phyloP scores from a whole-genome alignment of 345 rosid genomes.

The Eucalyptus viminalis region DNA sequence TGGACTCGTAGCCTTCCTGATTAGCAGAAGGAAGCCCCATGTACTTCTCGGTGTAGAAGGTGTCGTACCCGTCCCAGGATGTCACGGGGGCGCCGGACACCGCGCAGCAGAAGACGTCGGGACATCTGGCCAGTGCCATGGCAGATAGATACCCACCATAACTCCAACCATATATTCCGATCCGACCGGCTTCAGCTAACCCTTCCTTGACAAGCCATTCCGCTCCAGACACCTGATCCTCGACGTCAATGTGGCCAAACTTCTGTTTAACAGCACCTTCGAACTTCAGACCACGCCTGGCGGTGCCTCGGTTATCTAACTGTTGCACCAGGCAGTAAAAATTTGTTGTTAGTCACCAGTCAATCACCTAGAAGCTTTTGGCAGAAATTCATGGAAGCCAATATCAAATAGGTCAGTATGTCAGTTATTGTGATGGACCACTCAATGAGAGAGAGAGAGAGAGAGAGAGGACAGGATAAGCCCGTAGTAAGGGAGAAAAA shows the following conservation, averaged over 20 bases:
- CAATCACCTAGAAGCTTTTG: neutral
- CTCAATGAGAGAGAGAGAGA: neutral
- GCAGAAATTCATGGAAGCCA: neutral
- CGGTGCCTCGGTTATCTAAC: conserved; percentile 90
- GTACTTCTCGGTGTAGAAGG: conserved; percentile 90
- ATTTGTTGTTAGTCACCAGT: neutral
- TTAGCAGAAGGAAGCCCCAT: conserved; percentile 71
- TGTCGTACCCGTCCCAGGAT: conserved; percentile 94
- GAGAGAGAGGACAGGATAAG: neutral
- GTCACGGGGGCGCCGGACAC: conserved; percentile 90
- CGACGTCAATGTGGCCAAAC: conserved; percentile 52
- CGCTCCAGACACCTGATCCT: conserved; percentile 77
- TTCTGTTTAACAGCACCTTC: conserved; percentile 60
- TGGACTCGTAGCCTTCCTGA: conserved; percentile 16
- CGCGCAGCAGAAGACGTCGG: conserved; percentile 62
- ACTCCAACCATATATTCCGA: conserved; percentile 88
- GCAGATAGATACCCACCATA: conserved; percentile 96
- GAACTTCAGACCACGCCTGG: conserved; percentile 81
- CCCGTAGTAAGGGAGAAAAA: neutral
- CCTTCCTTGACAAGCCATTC: conserved; percentile 83
- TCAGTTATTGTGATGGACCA: neutral
- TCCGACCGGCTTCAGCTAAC: conserved; percentile 50
- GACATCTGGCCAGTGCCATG: conserved; percentile 45
- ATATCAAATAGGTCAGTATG: neutral
- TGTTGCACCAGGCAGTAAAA: conserved; percentile 10